Evolutionary conservation across 1,284 basidiomycete genomes (phyloP), one percentile per base, ranked within the genome.

Genomic region (Leccinum pallidistipes): DNA sequence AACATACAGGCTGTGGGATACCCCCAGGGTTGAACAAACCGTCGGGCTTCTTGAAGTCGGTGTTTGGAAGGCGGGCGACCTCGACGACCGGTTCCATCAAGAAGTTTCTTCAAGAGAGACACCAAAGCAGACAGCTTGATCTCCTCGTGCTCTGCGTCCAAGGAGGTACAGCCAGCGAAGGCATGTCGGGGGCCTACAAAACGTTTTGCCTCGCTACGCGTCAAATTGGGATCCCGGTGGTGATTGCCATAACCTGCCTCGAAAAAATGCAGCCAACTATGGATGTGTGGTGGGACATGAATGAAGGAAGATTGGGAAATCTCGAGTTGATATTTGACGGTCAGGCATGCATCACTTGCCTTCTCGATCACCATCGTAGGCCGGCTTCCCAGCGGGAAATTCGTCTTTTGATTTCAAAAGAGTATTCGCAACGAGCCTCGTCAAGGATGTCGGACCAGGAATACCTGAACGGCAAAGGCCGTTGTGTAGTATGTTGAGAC

Each of bases 231-330:
- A 59, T 64, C 29, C 74, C 75, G 0, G 70, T 75, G 43, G 69
- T 65, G n/a, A 43, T 71, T 6, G 67, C 59, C n/a, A 9, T 76
- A 16, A 75, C 74, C 14, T 57, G 64, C 36, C 64, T 75, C 11
- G 74, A 77, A 56, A 60, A 51, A 34, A 12, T 5, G 9, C 65
- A 71, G 34, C 65, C 64, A 5, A 53, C 63, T 1, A 77, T 76
- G 74, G 73, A 76, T 1, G 18, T 62, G 1, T 76, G 73, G 73
- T 76, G 73, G 75, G 51, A 62, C 16, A 5, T 6, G 6, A 77
- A 77, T 38, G 62, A 68, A 47, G 56, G 34, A 24, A 4, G 1
- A n/a, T 12, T 63, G 75, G 5, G 11, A 10, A 1, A 47, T 1
- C 8, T 66, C 27, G 71, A 67, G 18, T 34, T 68, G 5, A 34